Evolutionary conservation across 192 early-diverging fungal species (phyloP), one percentile per base, ranked within the genome.

Genomic region (Dimargaris cristalligena): DNA sequence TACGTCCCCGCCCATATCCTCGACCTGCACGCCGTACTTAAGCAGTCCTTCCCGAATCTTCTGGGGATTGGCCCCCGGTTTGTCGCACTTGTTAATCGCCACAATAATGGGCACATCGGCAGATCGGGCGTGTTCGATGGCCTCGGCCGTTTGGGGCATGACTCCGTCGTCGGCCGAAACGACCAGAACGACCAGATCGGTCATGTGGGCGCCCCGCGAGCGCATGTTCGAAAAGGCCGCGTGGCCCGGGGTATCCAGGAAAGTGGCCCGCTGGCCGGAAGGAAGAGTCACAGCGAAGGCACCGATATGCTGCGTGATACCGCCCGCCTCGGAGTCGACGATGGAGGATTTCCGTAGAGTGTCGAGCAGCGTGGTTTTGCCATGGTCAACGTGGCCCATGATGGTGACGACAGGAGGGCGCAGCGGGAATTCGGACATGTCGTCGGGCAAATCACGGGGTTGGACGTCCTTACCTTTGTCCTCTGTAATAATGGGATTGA

Each of bases 291-390:
- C 86, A 10, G 86, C 88, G 68, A 97, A 97, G 26, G 92, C 92
- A 59, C 94, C 94, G 72, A 98, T 98, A 64, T 98, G 94, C 72
- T 98, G 94, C 0, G 94, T 98, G 52, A 97, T 97, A 13, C 94
- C 94, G 38, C 94, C 94, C 2, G 87, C 86, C 71, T 97, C 94
- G 10, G 81, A 79, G n/a, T 86, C 86, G 20, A 89, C 91, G 4
- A 97, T 87, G 0, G 87, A 85, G 0, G 91, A 91, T 66, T 89
- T 88, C 49, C 94, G 81, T 32, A 97, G 73, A 0, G 91, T 79
- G 67, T 97, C 94, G 44, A 97, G 66, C 10, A 97, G 74, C 0
- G 94, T 94, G 8, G 94, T 98, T 67, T 98, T 98, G 14, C 94
- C 90, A 65, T 91, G 87, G 68, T 98, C 92, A 20, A 98, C 92